Conservation (phyloP, 768 basidiomycete genomes). For the Kwoniella newhampshirensis region DNA sequence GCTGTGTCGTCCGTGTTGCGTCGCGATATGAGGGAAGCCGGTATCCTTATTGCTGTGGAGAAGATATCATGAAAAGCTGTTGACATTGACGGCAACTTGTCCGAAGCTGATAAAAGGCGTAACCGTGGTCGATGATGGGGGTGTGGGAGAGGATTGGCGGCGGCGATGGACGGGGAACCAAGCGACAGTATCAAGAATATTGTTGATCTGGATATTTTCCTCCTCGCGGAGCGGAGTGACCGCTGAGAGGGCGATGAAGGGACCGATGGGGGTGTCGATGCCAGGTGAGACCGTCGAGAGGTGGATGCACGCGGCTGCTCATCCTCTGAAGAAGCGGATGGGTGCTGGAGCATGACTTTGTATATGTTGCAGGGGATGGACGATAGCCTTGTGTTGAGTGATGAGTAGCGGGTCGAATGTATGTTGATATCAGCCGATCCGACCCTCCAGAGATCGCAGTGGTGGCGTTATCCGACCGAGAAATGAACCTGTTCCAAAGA, state of each 20-base stretch:
- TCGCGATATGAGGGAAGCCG: background rate
- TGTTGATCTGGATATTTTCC: background rate
- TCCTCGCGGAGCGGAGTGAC: slow-evolving; percentile 1
- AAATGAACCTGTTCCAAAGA: too few relatives aligned
- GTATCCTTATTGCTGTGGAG: background rate
- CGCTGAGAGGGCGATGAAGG: background rate
- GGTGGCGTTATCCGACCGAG: too few relatives aligned
- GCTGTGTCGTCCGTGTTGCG: background rate
- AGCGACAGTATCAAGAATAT: slow-evolving; percentile 25
- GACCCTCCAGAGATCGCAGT: too few relatives aligned
- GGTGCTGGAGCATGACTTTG: too few relatives aligned
- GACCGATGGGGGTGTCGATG: background rate
- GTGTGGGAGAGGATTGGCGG: slow-evolving; percentile 22
- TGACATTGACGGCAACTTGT: background rate
- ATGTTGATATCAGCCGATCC: too few relatives aligned
- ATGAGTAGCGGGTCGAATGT: too few relatives aligned
- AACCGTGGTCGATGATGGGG: slow-evolving; percentile 7
- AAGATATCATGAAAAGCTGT: background rate
- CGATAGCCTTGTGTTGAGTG: too few relatives aligned
- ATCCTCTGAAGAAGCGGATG: too few relatives aligned
- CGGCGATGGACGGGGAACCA: slow-evolving; percentile 30
- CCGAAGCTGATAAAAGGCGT: background rate
- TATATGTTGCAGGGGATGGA: too few relatives aligned
- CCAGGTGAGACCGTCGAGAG: slow-evolving; percentile 13
- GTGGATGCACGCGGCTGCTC: slow-evolving; percentile 11